These are phyloP conservation scores for Eucalyptus tenuipes DNA, from an alignment of 345 rosid species.

Conservation along the genomic window DNA sequence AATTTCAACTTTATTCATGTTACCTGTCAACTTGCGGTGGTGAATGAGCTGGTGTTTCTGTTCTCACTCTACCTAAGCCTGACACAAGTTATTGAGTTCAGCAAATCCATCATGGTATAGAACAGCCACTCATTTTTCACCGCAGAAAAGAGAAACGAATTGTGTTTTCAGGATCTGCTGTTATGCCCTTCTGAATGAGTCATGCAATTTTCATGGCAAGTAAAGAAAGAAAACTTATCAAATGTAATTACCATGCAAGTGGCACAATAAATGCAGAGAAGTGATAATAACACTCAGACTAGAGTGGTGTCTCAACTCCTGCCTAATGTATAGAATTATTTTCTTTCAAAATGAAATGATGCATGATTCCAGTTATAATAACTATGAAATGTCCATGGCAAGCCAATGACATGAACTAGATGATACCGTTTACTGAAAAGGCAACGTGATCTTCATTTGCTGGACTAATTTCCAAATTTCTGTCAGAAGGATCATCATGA, in stretches of 20 bases:
- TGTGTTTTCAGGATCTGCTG: not conserved
- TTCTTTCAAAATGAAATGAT: not conserved
- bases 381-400: not conserved
- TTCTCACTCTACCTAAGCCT: slow-evolving; percentile 69
- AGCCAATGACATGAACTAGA: not conserved
- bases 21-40: slow-evolving; percentile 50
- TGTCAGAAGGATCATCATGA: slow-evolving; percentile 41
- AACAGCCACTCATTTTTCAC: not conserved
- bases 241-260: not conserved
- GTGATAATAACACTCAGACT: not conserved
- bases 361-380: not conserved
- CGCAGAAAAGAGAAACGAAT: not conserved
- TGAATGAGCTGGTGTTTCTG: slow-evolving; percentile 54
- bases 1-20: not conserved
- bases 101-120: not conserved
- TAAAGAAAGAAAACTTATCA: not conserved
- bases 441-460: slow-evolving; percentile 64
- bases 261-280: not conserved
- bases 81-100: not conserved
- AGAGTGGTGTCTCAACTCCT: not conserved
- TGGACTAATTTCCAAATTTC: slow-evolving; percentile 14
- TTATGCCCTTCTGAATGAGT: not conserved
- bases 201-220: not conserved
- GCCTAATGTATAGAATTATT: not conserved
- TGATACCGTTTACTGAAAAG: slow-evolving; percentile 74